Conservation (phyloP, 148 eudicot genomes). For the Chenopodium album region DNA sequence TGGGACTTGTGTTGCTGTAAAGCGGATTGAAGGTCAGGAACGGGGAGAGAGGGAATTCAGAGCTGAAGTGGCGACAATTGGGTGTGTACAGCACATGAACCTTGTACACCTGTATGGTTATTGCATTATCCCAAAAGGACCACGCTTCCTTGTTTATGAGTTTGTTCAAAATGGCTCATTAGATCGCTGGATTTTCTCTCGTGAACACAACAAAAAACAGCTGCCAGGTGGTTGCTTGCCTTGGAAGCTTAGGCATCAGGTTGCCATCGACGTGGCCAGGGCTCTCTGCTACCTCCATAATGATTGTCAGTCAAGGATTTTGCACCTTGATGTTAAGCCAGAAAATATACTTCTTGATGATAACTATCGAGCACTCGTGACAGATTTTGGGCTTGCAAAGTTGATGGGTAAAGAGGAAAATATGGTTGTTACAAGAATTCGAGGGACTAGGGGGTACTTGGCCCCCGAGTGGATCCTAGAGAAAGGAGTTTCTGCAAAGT, state of each 20-base stretch:
- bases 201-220: not conserved
- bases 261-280: conserved; percentile 70
- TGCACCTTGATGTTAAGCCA: conserved; percentile 79
- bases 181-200: conserved; percentile 69
- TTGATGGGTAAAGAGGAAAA: conserved; percentile 54
- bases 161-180: conserved; percentile 62
- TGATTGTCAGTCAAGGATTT: conserved; percentile 55
- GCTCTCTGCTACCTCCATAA: conserved; percentile 67
- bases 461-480: conserved; percentile 82
- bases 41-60: conserved; percentile 52
- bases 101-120: conserved; percentile 58
- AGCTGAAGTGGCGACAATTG: conserved; percentile 66
- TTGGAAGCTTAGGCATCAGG: conserved; percentile 53
- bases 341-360: conserved; percentile 72
- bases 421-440: conserved; percentile 44
- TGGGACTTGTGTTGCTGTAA: conserved; percentile 64
- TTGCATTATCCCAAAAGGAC: conserved; percentile 44
- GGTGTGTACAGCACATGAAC: conserved; percentile 56
- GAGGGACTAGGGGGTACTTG: conserved; percentile 67
- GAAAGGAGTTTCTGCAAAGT: conserved; percentile 56
- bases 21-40: conserved; percentile 51
- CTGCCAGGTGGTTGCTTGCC: conserved; percentile 48
- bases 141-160: conserved; percentile 63
- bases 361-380: conserved; percentile 39
- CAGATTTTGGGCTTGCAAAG: conserved; percentile 76